Evolutionary conservation across 257 asterid genomes (phyloP), one percentile per base, ranked within the genome.

Genomic region (Agastache rugosa): DNA sequence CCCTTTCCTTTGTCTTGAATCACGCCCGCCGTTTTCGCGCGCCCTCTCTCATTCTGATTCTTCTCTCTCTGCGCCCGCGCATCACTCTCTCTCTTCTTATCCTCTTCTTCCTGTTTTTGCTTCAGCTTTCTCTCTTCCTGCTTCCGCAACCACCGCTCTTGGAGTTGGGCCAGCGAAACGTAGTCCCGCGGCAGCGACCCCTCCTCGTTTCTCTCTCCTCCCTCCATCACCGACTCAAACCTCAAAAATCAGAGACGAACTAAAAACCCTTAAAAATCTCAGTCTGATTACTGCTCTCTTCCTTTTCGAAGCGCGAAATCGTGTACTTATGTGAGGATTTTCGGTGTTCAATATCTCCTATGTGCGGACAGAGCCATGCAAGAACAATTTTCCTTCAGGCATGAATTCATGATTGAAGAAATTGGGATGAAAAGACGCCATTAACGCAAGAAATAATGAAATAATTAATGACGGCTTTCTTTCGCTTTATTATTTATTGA

Each of bases 151-250:
- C 96, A 90, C 70, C 85, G 84, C 73, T 88, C 88, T 59, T 78
- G 83, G 25, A 92, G 93, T 10, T 85, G 85, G 35, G 74, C 84
- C 0, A 87, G 54, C 11, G 97, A 76, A n/a, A 92, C 91, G 80
- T 90, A 92, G 74, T 83, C 80, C 1, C 91, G 74, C 8, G 97
- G 96, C 37, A 92, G 72, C 45, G 83, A 66, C 23, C 83, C 80
- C 54, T 74, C 63, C 22, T 71, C 82, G 16, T 41, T 69, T 10
- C 63, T 66, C 76, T 9, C 82, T 17, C 11, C 64, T 44, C 68
- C 80, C 22, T 77, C 89, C 89, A 85, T 84, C 56, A 3, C 37
- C 37, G 37, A 31, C 1, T 5, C 37, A 66, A 72, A 41, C 71
- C 71, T 72, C 35, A 5, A 8, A 56, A 37, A 56, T 25, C 73